These are phyloP conservation scores for Mycena leptocephala DNA, from an alignment of 768 basidiomycete genomes.

Conservation along the genomic window DNA sequence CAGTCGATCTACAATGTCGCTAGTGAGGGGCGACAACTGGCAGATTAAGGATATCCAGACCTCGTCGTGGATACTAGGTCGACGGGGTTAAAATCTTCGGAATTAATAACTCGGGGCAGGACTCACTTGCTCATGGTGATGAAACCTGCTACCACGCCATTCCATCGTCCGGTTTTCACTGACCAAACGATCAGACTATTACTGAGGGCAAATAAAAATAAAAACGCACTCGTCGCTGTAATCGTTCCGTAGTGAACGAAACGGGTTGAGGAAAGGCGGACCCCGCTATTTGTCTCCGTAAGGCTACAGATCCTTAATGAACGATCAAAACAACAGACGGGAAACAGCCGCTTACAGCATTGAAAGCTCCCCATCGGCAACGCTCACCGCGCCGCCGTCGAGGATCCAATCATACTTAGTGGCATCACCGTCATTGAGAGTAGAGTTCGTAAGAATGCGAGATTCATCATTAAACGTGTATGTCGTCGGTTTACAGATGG, in stretches of 20 bases:
- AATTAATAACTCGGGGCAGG: not conserved
- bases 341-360: constrained; percentile 51
- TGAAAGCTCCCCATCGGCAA: constrained; percentile 79
- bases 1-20: constrained; percentile 71
- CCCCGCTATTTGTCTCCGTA: constrained; percentile 82
- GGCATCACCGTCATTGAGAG: constrained; percentile 82
- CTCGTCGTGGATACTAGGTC: constrained; percentile 1
- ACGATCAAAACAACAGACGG: not conserved
- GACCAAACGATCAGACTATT: not conserved
- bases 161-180: constrained; percentile 88
- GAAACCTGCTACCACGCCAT: constrained; percentile 87
- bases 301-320: constrained; percentile 48
- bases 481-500: constrained; percentile 76
- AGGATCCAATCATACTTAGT: constrained; percentile 82
- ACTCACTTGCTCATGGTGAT: constrained; percentile 81
- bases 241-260: constrained; percentile 88
- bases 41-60: not conserved
- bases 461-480: constrained; percentile 76
- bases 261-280: constrained; percentile 82
- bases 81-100: not conserved
- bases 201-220: no score
- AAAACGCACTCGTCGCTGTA: constrained; percentile 68
- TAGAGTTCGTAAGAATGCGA: constrained; percentile 76
- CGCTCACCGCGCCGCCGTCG: constrained; percentile 75
- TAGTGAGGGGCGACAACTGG: no score